These are phyloP conservation scores for Skeletonema tropicum DNA, from an alignment of 108 stramenopile species.

Conservation along the genomic window DNA sequence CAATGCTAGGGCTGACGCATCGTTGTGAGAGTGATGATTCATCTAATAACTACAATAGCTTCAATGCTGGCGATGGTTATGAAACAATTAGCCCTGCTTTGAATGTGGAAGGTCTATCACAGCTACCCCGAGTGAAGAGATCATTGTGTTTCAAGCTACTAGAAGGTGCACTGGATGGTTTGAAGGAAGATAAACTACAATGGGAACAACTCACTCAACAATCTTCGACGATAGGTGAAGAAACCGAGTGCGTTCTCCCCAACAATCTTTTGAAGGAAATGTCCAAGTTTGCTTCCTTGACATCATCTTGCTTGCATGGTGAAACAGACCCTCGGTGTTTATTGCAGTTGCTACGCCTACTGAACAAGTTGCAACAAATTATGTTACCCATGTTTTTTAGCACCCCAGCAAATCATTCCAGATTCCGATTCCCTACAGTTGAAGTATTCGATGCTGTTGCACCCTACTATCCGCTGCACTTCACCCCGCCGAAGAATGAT, in stretches of 20 bases:
- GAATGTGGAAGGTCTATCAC: conserved; percentile 61
- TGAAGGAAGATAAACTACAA: conserved; percentile 28
- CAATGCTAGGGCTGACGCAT: conserved; percentile 51
- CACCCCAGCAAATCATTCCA: neutral
- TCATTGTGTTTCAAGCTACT: conserved; percentile 74
- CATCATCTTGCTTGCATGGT: conserved; percentile 77
- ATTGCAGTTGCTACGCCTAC: conserved; percentile 67
- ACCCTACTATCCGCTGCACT: conserved; percentile 87
- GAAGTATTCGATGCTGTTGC: conserved; percentile 84
- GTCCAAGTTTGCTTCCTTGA: conserved; percentile 57
- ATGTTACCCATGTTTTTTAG: conserved; percentile 38
- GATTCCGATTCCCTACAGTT: conserved; percentile 58
- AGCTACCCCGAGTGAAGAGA: conserved; percentile 69
- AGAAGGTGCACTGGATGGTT: conserved; percentile 50
- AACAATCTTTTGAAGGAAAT: conserved; percentile 30
- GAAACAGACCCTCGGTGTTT: conserved; percentile 91
- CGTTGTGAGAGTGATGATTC: conserved; percentile 56
- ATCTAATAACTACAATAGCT: conserved; percentile 16
- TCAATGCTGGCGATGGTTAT: conserved; percentile 44
- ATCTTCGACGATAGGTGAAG: neutral
- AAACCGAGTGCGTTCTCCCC: neutral
- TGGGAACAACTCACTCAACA: conserved; percentile 14
- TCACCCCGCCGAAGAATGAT: conserved; percentile 86
- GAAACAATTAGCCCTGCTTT: conserved; percentile 21
- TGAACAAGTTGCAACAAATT: conserved; percentile 60